Conservation (phyloP, 2,329 filamentous ascomycete genomes). For the Fusarium denticulatum region DNA sequence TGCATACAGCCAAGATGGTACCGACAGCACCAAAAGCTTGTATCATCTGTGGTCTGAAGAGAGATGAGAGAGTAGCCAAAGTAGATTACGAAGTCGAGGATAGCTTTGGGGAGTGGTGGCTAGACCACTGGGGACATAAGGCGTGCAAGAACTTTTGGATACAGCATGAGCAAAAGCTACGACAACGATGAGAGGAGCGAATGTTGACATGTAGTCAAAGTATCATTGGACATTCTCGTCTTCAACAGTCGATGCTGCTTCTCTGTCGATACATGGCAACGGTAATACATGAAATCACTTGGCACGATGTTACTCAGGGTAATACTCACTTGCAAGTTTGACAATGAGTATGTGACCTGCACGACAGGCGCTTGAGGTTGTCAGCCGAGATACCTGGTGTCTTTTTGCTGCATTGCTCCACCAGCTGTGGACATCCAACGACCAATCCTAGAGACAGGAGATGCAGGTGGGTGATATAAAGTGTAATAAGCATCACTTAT, state of each 20-base stretch:
- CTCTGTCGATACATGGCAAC: background rate
- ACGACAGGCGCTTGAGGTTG: conserved; percentile 8
- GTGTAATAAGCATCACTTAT: conserved; percentile 7
- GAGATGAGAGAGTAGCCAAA: conserved; percentile 82
- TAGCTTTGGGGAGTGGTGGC: conserved; percentile 97
- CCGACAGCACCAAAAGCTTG: conserved; percentile 79
- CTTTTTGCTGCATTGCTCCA: conserved; percentile 20
- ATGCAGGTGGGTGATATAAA: conserved; percentile 10
- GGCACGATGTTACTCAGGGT: background rate
- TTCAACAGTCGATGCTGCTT: background rate
- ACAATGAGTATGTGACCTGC: background rate
- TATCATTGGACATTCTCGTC: background rate
- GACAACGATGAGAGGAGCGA: conserved; percentile 64
- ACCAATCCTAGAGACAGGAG: conserved; percentile 15
- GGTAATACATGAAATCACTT: background rate
- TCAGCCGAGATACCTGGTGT: conserved; percentile 11
- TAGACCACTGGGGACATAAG: conserved; percentile 85
- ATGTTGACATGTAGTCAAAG: background rate
- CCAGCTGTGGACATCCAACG: conserved; percentile 6
- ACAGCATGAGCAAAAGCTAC: conserved; percentile 75
- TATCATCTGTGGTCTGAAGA: conserved; percentile 85
- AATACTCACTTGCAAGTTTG: background rate
- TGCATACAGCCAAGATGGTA: conserved; percentile 77
- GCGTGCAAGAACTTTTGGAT: conserved; percentile 88
- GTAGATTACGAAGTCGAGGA: conserved; percentile 84